Evolutionary conservation across 2,329 filamentous ascomycete genomes (phyloP).

Genomic region (Cercospora sp.): DNA sequence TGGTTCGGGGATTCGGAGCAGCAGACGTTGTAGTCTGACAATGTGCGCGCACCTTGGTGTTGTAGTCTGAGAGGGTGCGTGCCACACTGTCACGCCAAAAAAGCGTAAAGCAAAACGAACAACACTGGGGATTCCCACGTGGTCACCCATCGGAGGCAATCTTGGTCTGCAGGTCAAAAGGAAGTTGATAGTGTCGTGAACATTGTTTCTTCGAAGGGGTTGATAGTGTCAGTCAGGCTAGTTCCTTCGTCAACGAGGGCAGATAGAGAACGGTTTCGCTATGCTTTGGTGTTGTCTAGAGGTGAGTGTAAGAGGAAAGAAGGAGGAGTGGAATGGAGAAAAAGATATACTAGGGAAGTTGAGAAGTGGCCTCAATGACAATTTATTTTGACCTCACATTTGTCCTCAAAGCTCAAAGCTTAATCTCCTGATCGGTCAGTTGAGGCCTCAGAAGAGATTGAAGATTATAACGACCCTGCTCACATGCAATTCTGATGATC

Average conservation of each 20-base stretch:
- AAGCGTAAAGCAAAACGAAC: background rate
- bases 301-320: background rate
- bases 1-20: background rate
- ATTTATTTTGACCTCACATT: background rate
- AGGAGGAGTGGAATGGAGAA: background rate
- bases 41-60: background rate
- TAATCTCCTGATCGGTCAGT: background rate
- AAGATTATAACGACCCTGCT: background rate
- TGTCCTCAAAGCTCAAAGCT: background rate
- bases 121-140: background rate
- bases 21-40: background rate
- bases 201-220: background rate
- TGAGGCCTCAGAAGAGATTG: background rate
- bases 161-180: background rate
- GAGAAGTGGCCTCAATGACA: background rate
- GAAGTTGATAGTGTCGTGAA: background rate
- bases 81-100: background rate
- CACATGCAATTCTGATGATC: too few relatives aligned
- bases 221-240: background rate
- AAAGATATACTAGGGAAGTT: background rate
- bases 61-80: background rate
- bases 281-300: background rate
- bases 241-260: background rate
- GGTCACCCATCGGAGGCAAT: background rate
- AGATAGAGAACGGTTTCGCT: background rate